These are phyloP conservation scores for Monosporascus sp. DNA, from an alignment of 2,329 filamentous ascomycete genomes.

Conservation along the genomic window DNA sequence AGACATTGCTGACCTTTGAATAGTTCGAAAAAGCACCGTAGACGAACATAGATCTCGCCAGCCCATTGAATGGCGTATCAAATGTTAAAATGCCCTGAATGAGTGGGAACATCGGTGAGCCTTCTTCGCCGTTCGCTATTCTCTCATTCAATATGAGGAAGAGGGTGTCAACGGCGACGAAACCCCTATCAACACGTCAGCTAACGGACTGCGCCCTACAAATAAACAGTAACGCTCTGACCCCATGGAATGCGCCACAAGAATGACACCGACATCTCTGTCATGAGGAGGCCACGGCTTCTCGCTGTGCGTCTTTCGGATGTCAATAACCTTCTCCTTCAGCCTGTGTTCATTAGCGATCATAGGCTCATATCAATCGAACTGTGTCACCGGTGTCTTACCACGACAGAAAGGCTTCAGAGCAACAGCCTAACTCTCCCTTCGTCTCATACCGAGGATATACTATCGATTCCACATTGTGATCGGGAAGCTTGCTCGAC, in stretches of 20 bases:
- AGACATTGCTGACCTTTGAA: slow-evolving; percentile 49
- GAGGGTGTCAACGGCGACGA: slow-evolving; percentile 78
- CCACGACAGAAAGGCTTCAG: slow-evolving; percentile 42
- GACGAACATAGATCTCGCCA: slow-evolving; percentile 54
- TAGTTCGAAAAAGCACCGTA: slow-evolving; percentile 57
- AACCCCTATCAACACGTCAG: slow-evolving; percentile 62
- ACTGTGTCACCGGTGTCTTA: slow-evolving; percentile 13
- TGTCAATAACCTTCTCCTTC: slow-evolving; percentile 73
- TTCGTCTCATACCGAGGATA: slow-evolving; percentile 71
- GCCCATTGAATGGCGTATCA: slow-evolving; percentile 76
- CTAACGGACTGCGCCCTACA: too few relatives aligned
- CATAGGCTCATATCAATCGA: background rate
- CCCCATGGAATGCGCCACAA: slow-evolving; percentile 82
- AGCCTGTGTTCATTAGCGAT: slow-evolving; percentile 46
- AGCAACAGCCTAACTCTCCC: slow-evolving; percentile 54
- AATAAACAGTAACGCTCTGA: slow-evolving; percentile 17
- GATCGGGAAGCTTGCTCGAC: slow-evolving; percentile 51
- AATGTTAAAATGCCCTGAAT: slow-evolving; percentile 78
- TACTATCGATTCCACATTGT: slow-evolving; percentile 55
- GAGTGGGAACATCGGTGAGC: slow-evolving; percentile 64
- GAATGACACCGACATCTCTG: slow-evolving; percentile 70
- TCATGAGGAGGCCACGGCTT: slow-evolving; percentile 75
- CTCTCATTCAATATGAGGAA: slow-evolving; percentile 65
- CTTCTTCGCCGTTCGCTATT: slow-evolving; percentile 31
- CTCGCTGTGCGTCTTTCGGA: slow-evolving; percentile 62